Percentiles rank a stretch among this genome's conserved stretches.
Conservation (phyloP, 164 flowering plant genomes). For the Platanus orientalis region DNA sequence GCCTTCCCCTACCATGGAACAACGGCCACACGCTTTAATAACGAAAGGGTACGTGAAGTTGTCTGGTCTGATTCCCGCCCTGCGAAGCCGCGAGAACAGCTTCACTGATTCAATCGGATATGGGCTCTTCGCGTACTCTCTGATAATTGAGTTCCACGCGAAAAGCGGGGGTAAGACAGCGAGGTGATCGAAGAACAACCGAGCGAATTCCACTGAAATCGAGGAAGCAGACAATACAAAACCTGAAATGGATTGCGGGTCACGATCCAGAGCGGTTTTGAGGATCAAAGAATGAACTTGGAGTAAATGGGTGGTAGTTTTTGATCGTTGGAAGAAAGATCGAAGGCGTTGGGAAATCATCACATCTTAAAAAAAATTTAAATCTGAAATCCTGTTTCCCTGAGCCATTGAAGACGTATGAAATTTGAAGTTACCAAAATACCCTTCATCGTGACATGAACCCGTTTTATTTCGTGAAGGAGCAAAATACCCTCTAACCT, state of each 20-base stretch:
- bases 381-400: too few species aligned
- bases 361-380: neutral
- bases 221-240: constrained; percentile 25
- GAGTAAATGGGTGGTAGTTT: constrained; percentile 19
- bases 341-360: constrained; percentile 30
- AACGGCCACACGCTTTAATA: constrained; percentile 40
- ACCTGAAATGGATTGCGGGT: constrained; percentile 24
- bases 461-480: neutral
- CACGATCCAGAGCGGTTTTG: constrained; percentile 35
- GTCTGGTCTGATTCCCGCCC: constrained; percentile 28
- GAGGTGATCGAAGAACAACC: constrained; percentile 22
- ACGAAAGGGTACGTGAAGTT: constrained; percentile 54
- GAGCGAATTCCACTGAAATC: constrained; percentile 26
- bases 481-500: too few species aligned
- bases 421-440: neutral
- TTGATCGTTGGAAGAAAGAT: constrained; percentile 23
- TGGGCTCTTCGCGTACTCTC: constrained; percentile 30
- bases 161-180: constrained; percentile 34
- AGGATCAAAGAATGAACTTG: constrained; percentile 36
- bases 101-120: constrained; percentile 32
- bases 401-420: neutral
- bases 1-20: constrained; percentile 30
- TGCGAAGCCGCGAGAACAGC: constrained; percentile 27
- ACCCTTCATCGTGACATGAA: neutral
- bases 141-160: constrained; percentile 43